Evolutionary conservation across 495 filamentous ascomycete genomes (phyloP), one percentile per base, ranked within the genome.

Genomic region (Apodospora peruviana): DNA sequence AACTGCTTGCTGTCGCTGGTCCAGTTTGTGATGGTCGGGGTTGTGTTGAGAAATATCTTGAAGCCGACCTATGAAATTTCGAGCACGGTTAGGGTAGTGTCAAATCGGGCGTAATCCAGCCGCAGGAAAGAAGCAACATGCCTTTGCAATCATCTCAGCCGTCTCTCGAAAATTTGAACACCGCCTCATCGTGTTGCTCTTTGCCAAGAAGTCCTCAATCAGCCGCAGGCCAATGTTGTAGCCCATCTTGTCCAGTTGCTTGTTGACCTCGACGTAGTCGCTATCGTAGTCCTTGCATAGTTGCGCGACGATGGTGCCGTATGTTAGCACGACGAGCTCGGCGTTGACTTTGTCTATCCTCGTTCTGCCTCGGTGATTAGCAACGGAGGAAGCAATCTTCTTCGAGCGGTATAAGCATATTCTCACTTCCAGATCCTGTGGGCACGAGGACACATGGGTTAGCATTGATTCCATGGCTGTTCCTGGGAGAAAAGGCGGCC

Each of bases 11-110:
- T 91, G 71, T 98, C 93, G 66, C 79, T 86, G 20, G 89, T 86
- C 93, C 93, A 97, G 65, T 95, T 96, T 41, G 90, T 88, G 56
- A 97, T 84, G 4, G 85, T 87, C 3, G 93, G 93, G n/a, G 90
- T 90, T 56, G 96, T 88, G 58, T 98, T 98, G 47, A 98, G 81
- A 67, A 98, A 98, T 49, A 97, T 94, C 75, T 97, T 97, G 72
- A 98, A 98, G 47, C 93, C 93, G 52, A 96, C 85, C 91, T 96
- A 56, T 44, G 3, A 0, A 25, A 4, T 9, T 20, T n/a, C n/a
- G n/a, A n/a, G n/a, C n/a, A n/a, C n/a, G n/a, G n/a, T n/a, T n/a
- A n/a, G n/a, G n/a, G n/a, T n/a, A n/a, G n/a, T n/a, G n/a, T n/a
- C n/a, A n/a, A n/a, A n/a, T n/a, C n/a, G n/a, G n/a, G n/a, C n/a